phyloP scores from a whole-genome alignment of 2,329 filamentous ascomycete species.

The Fusarium protoensiforme region DNA sequence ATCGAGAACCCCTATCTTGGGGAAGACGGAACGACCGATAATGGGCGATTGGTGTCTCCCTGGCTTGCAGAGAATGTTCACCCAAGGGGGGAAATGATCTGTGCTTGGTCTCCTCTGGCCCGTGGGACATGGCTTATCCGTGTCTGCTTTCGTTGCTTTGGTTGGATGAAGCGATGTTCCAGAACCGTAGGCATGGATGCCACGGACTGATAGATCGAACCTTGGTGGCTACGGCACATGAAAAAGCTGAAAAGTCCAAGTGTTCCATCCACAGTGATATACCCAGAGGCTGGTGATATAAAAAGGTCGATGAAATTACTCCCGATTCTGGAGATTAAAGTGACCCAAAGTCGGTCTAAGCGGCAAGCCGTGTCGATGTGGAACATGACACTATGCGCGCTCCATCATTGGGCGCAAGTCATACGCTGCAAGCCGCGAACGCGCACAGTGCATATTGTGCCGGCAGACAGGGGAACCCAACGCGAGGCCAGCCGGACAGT shows the following conservation, averaged over 20 bases:
- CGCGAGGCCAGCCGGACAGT: conserved; percentile 30
- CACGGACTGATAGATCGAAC: conserved; percentile 36
- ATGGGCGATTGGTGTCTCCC: conserved; percentile 4
- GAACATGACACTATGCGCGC: conserved; percentile 7
- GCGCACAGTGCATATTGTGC: conserved; percentile 41
- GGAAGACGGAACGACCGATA: conserved; percentile 19
- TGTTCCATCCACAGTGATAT: conserved; percentile 13
- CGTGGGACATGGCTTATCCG: conserved; percentile 17
- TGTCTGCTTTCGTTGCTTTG: conserved; percentile 16
- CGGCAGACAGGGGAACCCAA: conserved; percentile 20
- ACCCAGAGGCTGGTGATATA: conserved; percentile 19
- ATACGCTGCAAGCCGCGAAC: conserved; percentile 24
- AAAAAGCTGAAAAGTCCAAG: conserved; percentile 12
- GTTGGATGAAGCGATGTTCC: conserved; percentile 30
- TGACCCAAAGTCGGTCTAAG: conserved; percentile 37
- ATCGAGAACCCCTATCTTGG: not conserved
- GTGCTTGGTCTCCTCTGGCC: conserved; percentile 4
- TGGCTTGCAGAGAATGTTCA: conserved; percentile 10
- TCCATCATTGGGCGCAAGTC: not conserved
- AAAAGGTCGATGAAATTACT: conserved; percentile 44
- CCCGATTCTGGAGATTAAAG: conserved; percentile 38
- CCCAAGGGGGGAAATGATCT: conserved; percentile 24
- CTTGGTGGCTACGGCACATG: conserved; percentile 32
- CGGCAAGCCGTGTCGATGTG: conserved; percentile 36
- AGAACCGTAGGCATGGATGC: conserved; percentile 37